Evolutionary conservation across 2,329 filamentous ascomycete species (phyloP).

Genomic region (Colletotrichum chlorophyti): DNA sequence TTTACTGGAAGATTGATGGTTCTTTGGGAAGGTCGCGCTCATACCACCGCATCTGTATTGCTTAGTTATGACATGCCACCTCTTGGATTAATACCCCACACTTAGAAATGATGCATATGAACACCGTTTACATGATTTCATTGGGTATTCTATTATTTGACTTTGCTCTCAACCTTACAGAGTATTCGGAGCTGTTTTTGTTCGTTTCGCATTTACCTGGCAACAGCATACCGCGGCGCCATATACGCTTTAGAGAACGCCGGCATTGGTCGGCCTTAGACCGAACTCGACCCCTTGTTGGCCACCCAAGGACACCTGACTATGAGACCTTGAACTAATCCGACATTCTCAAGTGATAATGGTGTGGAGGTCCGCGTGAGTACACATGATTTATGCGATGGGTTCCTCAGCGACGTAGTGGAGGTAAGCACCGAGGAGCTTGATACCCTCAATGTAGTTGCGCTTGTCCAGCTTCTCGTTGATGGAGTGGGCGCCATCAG

Average conservation of each 20-base stretch:
- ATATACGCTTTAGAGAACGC: background rate
- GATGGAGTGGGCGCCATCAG: constrained; percentile 94
- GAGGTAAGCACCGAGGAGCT: constrained; percentile 91
- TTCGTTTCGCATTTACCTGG: background rate
- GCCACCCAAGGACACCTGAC: background rate
- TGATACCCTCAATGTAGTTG: constrained; percentile 98
- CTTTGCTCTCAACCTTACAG: background rate
- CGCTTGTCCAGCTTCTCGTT: constrained; percentile 97
- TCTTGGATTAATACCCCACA: constrained; percentile 17
- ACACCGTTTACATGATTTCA: constrained; percentile 1
- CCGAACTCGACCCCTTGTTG: background rate
- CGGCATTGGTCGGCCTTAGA: constrained; percentile 1
- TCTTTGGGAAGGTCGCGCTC: background rate
- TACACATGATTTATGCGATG: constrained; percentile 41
- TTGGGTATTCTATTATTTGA: constrained; percentile 26
- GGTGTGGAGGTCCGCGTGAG: background rate
- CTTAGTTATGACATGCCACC: background rate
- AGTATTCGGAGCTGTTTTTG: background rate
- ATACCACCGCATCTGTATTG: constrained; percentile 6
- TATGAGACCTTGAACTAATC: background rate
- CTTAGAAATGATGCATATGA: constrained; percentile 1
- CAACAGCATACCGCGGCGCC: background rate
- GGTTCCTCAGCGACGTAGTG: constrained; percentile 96
- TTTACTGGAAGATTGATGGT: background rate
- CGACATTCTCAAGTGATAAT: background rate